These are phyloP conservation scores for Cladophialophora exuberans DNA, from an alignment of 2,329 filamentous ascomycete species.

Conservation along the genomic window DNA sequence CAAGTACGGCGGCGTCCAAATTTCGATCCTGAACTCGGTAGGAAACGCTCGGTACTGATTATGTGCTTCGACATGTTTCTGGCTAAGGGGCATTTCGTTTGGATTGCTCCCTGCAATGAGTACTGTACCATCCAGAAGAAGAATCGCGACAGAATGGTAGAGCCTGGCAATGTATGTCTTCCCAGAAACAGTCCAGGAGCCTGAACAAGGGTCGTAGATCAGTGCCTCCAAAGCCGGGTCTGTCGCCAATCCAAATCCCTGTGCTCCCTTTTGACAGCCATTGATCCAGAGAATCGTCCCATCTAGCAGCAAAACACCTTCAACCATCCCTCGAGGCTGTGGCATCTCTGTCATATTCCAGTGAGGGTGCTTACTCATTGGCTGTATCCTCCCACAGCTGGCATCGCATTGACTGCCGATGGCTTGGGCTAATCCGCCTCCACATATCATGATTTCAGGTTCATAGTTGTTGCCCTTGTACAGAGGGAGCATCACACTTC, in stretches of 20 bases:
- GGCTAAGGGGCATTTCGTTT: slow-evolving; percentile 60
- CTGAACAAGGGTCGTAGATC: slow-evolving; percentile 60
- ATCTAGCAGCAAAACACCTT: slow-evolving; percentile 62
- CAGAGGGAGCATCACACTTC: slow-evolving; percentile 60
- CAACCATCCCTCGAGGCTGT: slow-evolving; percentile 60
- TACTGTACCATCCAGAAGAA: slow-evolving; percentile 63
- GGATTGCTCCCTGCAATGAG: slow-evolving; percentile 65
- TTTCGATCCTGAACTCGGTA: slow-evolving; percentile 66
- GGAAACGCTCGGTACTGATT: slow-evolving; percentile 51
- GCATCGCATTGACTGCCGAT: slow-evolving; percentile 61
- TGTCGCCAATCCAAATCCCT: slow-evolving; percentile 62
- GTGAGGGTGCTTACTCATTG: slow-evolving; percentile 50
- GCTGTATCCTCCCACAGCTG: slow-evolving; percentile 61
- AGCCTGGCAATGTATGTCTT: slow-evolving; percentile 52
- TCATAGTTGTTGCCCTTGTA: slow-evolving; percentile 56
- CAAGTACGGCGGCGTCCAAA: slow-evolving; percentile 64
- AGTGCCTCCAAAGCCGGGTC: slow-evolving; percentile 60
- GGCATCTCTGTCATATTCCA: slow-evolving; percentile 66
- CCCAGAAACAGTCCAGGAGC: slow-evolving; percentile 53
- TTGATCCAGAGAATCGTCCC: slow-evolving; percentile 64
- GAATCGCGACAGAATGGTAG: slow-evolving; percentile 64
- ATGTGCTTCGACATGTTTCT: slow-evolving; percentile 41
- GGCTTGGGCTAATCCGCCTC: slow-evolving; percentile 63
- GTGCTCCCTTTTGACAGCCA: slow-evolving; percentile 60
- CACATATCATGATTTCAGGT: slow-evolving; percentile 61